Conservation (phyloP, 345 rosid species). For the Balakata baccata region DNA sequence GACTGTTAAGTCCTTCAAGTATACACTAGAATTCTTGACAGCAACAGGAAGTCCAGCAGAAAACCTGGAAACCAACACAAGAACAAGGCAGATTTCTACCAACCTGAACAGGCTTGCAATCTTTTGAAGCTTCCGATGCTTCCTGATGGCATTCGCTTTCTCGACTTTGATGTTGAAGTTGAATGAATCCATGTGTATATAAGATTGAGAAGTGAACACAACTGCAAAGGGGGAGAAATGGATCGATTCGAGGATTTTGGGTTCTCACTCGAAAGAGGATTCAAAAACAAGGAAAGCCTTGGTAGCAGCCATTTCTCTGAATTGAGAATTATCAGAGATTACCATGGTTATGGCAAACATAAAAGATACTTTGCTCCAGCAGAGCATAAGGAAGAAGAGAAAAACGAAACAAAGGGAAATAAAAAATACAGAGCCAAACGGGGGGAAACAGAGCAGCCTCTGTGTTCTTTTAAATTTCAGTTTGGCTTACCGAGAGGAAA, state of each 20-base stretch:
- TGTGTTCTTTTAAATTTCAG: conserved; percentile 12
- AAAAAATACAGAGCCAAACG: conserved; percentile 13
- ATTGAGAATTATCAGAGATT: conserved; percentile 27
- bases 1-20: conserved; percentile 49
- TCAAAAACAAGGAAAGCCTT: conserved; percentile 18
- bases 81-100: conserved; percentile 47
- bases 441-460: conserved; percentile 30
- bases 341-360: conserved; percentile 15
- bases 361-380: background rate
- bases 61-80: conserved; percentile 58
- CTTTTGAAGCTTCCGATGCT: conserved; percentile 40
- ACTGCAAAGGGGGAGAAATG: background rate
- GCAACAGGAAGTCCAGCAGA: conserved; percentile 48
- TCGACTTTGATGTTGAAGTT: conserved; percentile 44
- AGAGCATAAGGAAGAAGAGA: no score
- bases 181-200: conserved; percentile 52
- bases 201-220: background rate
- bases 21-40: conserved; percentile 52
- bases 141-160: conserved; percentile 54
- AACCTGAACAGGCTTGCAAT: conserved; percentile 55
- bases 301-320: conserved; percentile 27
- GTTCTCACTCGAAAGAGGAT: conserved; percentile 37
- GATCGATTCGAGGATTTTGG: background rate
- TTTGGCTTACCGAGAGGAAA: background rate
- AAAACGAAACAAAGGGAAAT: background rate